phyloP scores from a whole-genome alignment of 1,284 basidiomycete species.

The Ustilago loliicola region DNA sequence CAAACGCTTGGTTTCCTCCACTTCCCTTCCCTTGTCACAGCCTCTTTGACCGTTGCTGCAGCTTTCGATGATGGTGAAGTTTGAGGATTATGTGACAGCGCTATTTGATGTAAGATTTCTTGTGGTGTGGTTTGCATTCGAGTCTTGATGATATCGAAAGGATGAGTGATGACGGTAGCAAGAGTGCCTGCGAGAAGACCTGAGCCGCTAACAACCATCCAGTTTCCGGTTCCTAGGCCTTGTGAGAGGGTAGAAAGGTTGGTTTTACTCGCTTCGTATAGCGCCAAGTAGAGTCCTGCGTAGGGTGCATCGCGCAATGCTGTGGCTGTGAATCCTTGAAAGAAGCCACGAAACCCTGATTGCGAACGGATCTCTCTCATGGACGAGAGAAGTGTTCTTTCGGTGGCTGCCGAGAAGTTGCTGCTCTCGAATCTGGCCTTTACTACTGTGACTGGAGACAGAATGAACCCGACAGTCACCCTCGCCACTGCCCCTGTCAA shows the following conservation, averaged over 20 bases:
- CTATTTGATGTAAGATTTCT: constrained; percentile 27
- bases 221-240: constrained; percentile 50
- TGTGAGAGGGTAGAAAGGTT: constrained; percentile 36
- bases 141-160: constrained; percentile 70
- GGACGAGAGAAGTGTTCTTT: constrained; percentile 56
- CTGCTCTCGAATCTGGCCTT: constrained; percentile 79
- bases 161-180: constrained; percentile 68
- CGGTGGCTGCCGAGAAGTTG: constrained; percentile 60
- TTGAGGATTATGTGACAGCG: constrained; percentile 6
- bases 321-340: constrained; percentile 89
- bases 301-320: constrained; percentile 94
- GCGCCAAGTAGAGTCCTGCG: constrained; percentile 90
- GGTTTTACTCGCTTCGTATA: constrained; percentile 76
- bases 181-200: constrained; percentile 63
- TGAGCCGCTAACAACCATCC: constrained; percentile 57
- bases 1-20: constrained; percentile 26
- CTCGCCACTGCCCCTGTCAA: constrained; percentile 88
- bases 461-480: constrained; percentile 84
- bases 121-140: constrained; percentile 65
- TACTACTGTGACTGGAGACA: constrained; percentile 93
- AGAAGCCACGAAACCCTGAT: constrained; percentile 82
- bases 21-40: neutral
- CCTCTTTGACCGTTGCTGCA: neutral
- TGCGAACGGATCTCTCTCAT: constrained; percentile 74
- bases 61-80: neutral